These are phyloP conservation scores for Aspergillus sp. DNA, from an alignment of 2,329 filamentous ascomycete species.

Conservation along the genomic window DNA sequence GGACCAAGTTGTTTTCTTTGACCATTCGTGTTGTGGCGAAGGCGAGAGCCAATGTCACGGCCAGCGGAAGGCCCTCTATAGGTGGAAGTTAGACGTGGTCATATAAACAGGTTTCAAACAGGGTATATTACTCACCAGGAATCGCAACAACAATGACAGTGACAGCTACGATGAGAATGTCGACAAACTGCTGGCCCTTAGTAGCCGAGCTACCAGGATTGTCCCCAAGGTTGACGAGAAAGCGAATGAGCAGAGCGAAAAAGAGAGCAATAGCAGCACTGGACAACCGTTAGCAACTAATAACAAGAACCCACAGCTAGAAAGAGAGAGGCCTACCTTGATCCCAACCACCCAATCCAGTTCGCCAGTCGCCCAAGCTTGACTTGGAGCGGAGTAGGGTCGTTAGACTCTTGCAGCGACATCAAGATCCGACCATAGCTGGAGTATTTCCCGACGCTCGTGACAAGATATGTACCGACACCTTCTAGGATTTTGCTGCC, in stretches of 20 bases:
- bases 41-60: constrained; percentile 73
- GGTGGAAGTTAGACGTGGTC: constrained; percentile 37
- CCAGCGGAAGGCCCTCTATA: constrained; percentile 69
- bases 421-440: constrained; percentile 75
- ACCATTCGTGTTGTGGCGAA: constrained; percentile 77
- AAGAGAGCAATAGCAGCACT: constrained; percentile 74
- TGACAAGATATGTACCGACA: constrained; percentile 71
- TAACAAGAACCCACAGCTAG: background rate
- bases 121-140: constrained; percentile 44
- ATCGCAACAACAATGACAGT: constrained; percentile 80
- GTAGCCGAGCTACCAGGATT: constrained; percentile 59
- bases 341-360: constrained; percentile 75
- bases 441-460: constrained; percentile 70
- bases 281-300: constrained; percentile 13
- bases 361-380: constrained; percentile 74
- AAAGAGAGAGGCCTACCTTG: constrained; percentile 47
- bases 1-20: constrained; percentile 74
- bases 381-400: constrained; percentile 73
- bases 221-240: constrained; percentile 66
- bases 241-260: constrained; percentile 81
- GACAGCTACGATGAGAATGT: constrained; percentile 75
- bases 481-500: constrained; percentile 76
- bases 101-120: background rate
- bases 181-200: constrained; percentile 76
- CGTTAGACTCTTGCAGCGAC: constrained; percentile 69